A percentile compares a stretch with the other conserved stretches of the same genome.
These are phyloP conservation scores for Mycena alexandri DNA, from an alignment of 768 basidiomycete genomes.

Conservation along the genomic window DNA sequence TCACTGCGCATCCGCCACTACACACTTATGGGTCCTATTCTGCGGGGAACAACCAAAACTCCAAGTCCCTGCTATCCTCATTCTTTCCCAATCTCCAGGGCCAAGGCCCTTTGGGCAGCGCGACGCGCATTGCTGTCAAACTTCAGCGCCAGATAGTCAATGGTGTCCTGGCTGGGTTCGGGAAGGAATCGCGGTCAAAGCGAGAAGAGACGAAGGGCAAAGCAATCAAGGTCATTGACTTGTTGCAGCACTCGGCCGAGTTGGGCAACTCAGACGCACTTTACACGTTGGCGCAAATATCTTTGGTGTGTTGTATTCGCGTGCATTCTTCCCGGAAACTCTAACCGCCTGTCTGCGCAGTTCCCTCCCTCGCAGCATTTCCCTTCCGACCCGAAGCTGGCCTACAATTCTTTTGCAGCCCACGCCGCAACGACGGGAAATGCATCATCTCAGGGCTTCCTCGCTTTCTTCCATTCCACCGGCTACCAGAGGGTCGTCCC, in stretches of 20 bases:
- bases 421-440: constrained; percentile 84
- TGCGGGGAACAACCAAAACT: constrained; percentile 51
- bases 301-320: constrained; percentile 63
- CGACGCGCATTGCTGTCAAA: constrained; percentile 75
- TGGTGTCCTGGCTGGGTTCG: constrained; percentile 54
- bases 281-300: constrained; percentile 74
- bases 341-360: constrained; percentile 49
- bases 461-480: constrained; percentile 91
- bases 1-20: constrained; percentile 71
- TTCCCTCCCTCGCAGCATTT: constrained; percentile 83
- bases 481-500: constrained; percentile 78
- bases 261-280: constrained; percentile 82
- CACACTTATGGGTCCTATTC: constrained; percentile 68
- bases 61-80: constrained; percentile 70
- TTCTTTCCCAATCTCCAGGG: constrained; percentile 81
- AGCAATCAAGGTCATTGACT: constrained; percentile 84
- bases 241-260: constrained; percentile 85
- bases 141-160: constrained; percentile 71
- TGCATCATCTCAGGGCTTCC: constrained; percentile 85
- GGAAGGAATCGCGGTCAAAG: constrained; percentile 63
- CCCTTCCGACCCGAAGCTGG: constrained; percentile 67
- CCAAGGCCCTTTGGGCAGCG: constrained; percentile 80
- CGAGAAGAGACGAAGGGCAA: constrained; percentile 78
- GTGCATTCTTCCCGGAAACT: not conserved
- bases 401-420: constrained; percentile 70